phyloP scores from a whole-genome alignment of 139 green algal species.

The Picochlorum costavermella region DNA sequence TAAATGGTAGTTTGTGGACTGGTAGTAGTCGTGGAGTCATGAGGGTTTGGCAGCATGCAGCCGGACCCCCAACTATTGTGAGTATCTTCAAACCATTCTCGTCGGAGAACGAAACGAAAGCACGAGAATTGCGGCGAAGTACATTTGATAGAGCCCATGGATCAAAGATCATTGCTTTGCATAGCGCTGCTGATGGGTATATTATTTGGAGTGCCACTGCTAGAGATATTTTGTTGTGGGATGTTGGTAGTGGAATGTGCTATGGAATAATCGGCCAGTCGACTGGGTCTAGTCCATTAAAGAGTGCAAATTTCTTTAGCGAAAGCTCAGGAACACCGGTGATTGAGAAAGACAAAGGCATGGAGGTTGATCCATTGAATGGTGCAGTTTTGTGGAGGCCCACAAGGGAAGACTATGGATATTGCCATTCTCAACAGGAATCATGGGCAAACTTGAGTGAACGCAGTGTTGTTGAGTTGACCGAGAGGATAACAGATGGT shows the following conservation, averaged over 20 bases:
- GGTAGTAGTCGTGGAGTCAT: slow-evolving; percentile 43
- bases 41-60: slow-evolving; percentile 30
- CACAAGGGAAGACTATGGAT: neutral
- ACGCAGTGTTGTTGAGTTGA: slow-evolving; percentile 26
- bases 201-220: slow-evolving; percentile 50
- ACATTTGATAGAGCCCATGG: slow-evolving; percentile 29
- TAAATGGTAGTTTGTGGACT: slow-evolving; percentile 60
- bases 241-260: slow-evolving; percentile 32
- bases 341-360: slow-evolving; percentile 14
- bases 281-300: neutral
- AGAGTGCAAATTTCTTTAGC: neutral
- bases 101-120: neutral
- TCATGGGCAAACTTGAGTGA: slow-evolving; percentile 36
- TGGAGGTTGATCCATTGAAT: slow-evolving; percentile 26
- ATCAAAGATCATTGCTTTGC: slow-evolving; percentile 17
- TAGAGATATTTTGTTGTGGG: slow-evolving; percentile 49
- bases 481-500: slow-evolving; percentile 29
- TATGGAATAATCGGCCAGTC: slow-evolving; percentile 15
- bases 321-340: neutral
- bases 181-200: slow-evolving; percentile 24
- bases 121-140: slow-evolving; percentile 33
- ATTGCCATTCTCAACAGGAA: slow-evolving; percentile 22
- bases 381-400: slow-evolving; percentile 11
- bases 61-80: neutral
- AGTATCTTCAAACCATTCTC: neutral